Base-by-base conservation (phyloP, 306 rosid species). In the Pyrus bretschneideri region DNA sequence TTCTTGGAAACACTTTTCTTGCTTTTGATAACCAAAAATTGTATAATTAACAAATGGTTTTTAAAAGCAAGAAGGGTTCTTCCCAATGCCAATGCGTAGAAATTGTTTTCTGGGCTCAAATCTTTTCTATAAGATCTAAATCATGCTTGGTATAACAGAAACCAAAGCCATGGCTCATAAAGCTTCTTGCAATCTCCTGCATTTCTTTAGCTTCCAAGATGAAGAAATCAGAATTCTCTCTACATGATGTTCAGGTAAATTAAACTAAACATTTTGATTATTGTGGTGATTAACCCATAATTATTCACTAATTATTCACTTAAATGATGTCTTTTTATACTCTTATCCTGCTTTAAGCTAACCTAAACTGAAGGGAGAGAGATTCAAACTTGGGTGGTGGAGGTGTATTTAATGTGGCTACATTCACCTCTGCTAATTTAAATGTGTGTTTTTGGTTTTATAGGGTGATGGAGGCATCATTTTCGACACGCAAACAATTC, bases 141-240 rank as follows among this genome's bases (percentile, higher is more conserved):
- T 25, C 22, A 57, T 75, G 46, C 22, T 76, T 76, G 76, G 30
- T 81, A n/a, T 75, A 51, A 63, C 88, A 95, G 97, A 78, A 92
- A 71, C 90, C 89, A 63, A 87, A 95, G 83, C 91, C 93, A 79
- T 95, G 98, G 98, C 76, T 91, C 57, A 73, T 88, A 58, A 84
- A 87, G 86, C 96, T 95, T 21, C 84, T 95, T 79, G 95, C 97
- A 38, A 66, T 92, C 25, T 77, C 96, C 30, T 92, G 98, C 77
- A 85, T 89, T 77, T 90, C 97, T 67, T 81, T 95, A 17, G 97
- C 97, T 73, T 87, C 90, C 23, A 95, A 95, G 85, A 95, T 95
- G 98, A 81, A 81, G 82, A 78, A 88, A 84, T 78, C 87, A 38
- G 93, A 90, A 54, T 83, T 77, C 71, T 86, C 89, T 54, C 73